Percentiles rank a stretch among this genome's conserved stretches.
phyloP scores from a whole-genome alignment of 352 stramenopile species.

The Phytophthora litchii region DNA sequence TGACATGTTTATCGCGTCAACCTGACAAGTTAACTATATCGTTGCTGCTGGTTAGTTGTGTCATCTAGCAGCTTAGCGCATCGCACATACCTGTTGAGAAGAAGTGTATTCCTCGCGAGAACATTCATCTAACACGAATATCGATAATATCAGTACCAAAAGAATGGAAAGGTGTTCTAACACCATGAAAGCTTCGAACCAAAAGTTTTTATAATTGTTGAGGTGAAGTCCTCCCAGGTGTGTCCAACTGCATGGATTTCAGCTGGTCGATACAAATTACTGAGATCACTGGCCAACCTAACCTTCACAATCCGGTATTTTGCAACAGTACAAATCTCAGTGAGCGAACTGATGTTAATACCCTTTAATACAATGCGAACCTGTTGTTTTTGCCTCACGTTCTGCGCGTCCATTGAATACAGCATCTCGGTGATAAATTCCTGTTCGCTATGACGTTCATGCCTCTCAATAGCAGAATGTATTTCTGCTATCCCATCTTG shows the following conservation, averaged over 20 bases:
- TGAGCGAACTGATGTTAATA: no score
- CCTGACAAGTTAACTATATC: constrained; percentile 33
- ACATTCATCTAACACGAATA: constrained; percentile 4
- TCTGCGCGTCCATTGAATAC: constrained; percentile 22
- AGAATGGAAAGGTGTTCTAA: no score
- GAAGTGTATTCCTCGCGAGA: constrained; percentile 8
- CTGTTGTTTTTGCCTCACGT: constrained; percentile 25
- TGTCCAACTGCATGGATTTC: constrained; percentile 38
- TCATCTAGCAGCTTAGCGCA: background rate
- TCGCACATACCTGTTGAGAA: constrained; percentile 9
- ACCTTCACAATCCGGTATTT: constrained; percentile 25
- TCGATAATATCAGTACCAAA: background rate
- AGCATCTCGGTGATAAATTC: constrained; percentile 55
- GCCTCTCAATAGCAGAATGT: constrained; percentile 41
- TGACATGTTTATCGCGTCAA: constrained; percentile 41
- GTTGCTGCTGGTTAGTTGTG: background rate
- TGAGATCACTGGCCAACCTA: constrained; percentile 38
- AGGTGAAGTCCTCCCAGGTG: constrained; percentile 55
- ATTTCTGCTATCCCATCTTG: constrained; percentile 43
- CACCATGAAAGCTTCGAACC: constrained; percentile 22
- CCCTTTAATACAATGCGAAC: constrained; percentile 19
- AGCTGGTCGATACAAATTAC: constrained; percentile 44
- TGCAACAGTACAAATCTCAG: background rate
- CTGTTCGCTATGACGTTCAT: constrained; percentile 40
- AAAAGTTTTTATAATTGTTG: constrained; percentile 44